Evolutionary conservation across 148 eudicot genomes (phyloP).

Genomic region (Arbutus unedo): DNA sequence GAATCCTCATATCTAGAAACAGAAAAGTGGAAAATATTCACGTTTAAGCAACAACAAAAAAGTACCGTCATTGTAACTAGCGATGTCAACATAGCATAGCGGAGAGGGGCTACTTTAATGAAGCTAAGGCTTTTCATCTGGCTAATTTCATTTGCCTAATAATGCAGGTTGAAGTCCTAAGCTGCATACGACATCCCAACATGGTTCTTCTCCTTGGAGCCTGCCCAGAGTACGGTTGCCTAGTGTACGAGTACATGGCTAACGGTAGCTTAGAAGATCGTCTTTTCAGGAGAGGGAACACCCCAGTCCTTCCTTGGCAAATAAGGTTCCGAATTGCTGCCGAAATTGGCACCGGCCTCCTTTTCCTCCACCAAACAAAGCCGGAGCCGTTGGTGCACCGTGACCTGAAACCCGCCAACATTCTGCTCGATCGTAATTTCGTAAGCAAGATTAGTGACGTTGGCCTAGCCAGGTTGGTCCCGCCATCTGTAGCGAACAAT

Average conservation of each 20-base stretch:
- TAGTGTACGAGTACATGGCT: conserved; percentile 45
- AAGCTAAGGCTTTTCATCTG: background rate
- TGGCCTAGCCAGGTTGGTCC: conserved; percentile 43
- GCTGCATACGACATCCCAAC: conserved; percentile 47
- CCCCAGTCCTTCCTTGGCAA: conserved; percentile 41
- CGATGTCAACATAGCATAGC: background rate
- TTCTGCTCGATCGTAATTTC: conserved; percentile 35
- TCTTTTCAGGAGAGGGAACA: conserved; percentile 35
- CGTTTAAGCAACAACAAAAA: background rate
- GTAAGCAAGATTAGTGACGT: conserved; percentile 48
- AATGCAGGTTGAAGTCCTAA: conserved; percentile 39
- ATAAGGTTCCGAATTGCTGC: conserved; percentile 34
- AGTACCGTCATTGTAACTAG: background rate
- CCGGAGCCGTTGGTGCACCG: conserved; percentile 47
- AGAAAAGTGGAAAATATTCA: background rate
- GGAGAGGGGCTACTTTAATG: too few relatives aligned
- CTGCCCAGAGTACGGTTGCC: conserved; percentile 44
- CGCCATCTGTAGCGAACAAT: conserved; percentile 37
- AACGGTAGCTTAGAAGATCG: conserved; percentile 46
- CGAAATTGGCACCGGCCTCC: conserved; percentile 39
- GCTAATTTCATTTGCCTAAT: background rate
- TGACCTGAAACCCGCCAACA: conserved; percentile 42
- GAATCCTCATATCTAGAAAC: background rate
- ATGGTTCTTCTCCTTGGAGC: conserved; percentile 51
- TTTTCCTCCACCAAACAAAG: conserved; percentile 43